phyloP scores from a whole-genome alignment of 2,329 filamentous ascomycete species.

The Penicillium sp. region DNA sequence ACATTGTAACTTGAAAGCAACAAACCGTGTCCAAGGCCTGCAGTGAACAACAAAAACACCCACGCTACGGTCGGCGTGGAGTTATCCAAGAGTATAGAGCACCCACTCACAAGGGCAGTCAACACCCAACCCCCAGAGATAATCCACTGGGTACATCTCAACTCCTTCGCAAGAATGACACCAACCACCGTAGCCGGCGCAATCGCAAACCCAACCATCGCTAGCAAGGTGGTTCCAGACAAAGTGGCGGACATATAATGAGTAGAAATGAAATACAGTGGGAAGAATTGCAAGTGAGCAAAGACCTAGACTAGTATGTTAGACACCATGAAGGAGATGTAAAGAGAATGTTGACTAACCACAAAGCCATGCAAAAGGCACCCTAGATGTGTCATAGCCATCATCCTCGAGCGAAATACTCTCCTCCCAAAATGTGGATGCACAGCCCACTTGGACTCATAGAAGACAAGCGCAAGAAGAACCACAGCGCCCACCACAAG shows the following conservation, averaged over 20 bases:
- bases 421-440: conserved; percentile 40
- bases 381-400: conserved; percentile 42
- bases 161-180: conserved; percentile 18
- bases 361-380: conserved; percentile 47
- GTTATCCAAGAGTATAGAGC: conserved; percentile 39
- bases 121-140: conserved; percentile 47
- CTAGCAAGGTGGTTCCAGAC: conserved; percentile 43
- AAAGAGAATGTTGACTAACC: conserved; percentile 30
- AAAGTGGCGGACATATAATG: conserved; percentile 34
- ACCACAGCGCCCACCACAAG: conserved; percentile 37
- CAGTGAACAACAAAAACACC: conserved; percentile 39
- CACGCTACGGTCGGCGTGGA: conserved; percentile 38
- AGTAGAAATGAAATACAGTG: conserved; percentile 44
- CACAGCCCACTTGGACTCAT: conserved; percentile 36
- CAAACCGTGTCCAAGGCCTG: conserved; percentile 47
- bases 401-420: conserved; percentile 40
- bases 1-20: conserved; percentile 45
- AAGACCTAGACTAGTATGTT: conserved; percentile 37
- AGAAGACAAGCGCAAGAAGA: conserved; percentile 36
- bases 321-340: neutral
- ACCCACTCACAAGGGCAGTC: conserved; percentile 37
- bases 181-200: conserved; percentile 23
- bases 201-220: conserved; percentile 34
- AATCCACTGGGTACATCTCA: conserved; percentile 37
- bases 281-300: conserved; percentile 45